Base-by-base conservation (phyloP, 2,329 filamentous ascomycete genomes). In the Pseudopithomyces maydicus region DNA sequence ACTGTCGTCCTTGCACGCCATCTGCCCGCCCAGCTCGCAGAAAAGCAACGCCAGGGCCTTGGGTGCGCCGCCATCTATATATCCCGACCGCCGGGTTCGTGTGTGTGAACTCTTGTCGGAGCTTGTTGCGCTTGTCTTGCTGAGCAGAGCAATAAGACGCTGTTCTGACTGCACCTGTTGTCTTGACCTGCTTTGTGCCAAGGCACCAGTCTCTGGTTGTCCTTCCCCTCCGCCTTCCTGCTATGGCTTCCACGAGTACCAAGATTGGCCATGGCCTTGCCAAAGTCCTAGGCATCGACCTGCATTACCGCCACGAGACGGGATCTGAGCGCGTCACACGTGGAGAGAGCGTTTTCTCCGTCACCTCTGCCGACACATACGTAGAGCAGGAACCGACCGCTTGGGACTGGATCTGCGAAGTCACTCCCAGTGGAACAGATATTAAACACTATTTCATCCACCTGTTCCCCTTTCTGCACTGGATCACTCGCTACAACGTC, bases 391-490 rank as follows among this genome's bases (percentile, higher is more conserved):
- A 91, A 58, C 94, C 95, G 0, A 90, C 87, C 3, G 85, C 87
- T 0, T 69, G 76, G 6, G 92, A 97, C 70, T 96, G 88, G 85
- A 62, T 98, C 14, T 71, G 74, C 5, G 83, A 88, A 2, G 77
- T 90, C 17, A 71, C 85, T 0, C 95, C 94, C 0, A 81, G 81
- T 0, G 74, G 80, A 7, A 62, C 72, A 1, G 83, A 90, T 35
- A 52, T 88, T 3, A 47, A 75, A 5, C 66, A 78, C 2, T 99
- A 97, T 71, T 54, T 88, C 56, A 78, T 81, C 63, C 89, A 85
- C 14, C 79, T 98, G 1, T 96, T 99, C 65, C 95, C 95, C 0
- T 98, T 97, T 72, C 74, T 90, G 5, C 82, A 86, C n/a, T 99
- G 95, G 95, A 94, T 98, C 55, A 77, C 80, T 11, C 86, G 88